phyloP scores from a whole-genome alignment of 495 filamentous ascomycete genomes.

The Aspergillus sparsus region DNA sequence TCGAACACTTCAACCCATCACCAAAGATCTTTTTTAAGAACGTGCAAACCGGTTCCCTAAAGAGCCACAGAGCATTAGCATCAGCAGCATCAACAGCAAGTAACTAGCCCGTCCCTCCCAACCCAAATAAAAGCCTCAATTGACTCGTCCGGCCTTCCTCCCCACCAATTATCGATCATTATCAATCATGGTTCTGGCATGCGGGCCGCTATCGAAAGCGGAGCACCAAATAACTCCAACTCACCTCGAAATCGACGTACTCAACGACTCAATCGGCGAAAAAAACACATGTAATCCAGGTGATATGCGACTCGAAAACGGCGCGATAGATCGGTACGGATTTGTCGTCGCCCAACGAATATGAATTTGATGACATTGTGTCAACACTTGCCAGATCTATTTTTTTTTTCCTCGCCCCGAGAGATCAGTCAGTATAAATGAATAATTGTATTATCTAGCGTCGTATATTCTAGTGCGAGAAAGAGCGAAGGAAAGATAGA shows the following conservation, averaged over 20 bases:
- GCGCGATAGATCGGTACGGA: constrained; percentile 59
- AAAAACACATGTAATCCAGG: constrained; percentile 85
- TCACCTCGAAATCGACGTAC: constrained; percentile 23
- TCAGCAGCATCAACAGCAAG: constrained; percentile 1
- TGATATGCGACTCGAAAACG: constrained; percentile 71
- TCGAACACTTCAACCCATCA: constrained; percentile 52
- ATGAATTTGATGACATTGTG: constrained; percentile 70
- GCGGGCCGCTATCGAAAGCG: no score
- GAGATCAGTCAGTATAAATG: neutral
- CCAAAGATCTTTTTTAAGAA: constrained; percentile 64
- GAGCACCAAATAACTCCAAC: constrained; percentile 10
- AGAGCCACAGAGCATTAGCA: constrained; percentile 15
- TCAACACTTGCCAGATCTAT: constrained; percentile 62
- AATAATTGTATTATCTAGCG: neutral
- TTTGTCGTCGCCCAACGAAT: constrained; percentile 71
- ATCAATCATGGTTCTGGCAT: no score
- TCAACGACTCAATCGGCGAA: constrained; percentile 47
- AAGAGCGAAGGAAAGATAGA: neutral
- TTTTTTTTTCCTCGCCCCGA: neutral
- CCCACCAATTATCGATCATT: neutral
- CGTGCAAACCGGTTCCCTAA: constrained; percentile 60
- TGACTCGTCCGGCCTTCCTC: neutral
- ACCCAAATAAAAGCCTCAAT: neutral
- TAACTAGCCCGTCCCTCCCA: neutral
- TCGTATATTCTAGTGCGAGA: neutral